phyloP scores from a whole-genome alignment of 2,329 filamentous ascomycete genomes.

The Aspergillus sp. region DNA sequence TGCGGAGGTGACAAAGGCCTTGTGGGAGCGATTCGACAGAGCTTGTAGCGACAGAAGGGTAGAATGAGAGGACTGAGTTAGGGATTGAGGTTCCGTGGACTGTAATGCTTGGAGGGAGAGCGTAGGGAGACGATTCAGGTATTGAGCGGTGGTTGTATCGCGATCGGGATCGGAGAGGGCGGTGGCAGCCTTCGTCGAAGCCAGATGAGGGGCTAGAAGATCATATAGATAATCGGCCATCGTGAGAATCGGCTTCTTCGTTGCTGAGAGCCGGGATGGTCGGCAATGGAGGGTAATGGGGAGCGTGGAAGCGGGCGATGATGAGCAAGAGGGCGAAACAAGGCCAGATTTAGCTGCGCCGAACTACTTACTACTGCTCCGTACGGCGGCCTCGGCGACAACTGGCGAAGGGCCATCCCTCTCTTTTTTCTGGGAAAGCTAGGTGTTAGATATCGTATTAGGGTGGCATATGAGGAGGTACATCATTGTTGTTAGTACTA shows the following conservation, averaged over 20 bases:
- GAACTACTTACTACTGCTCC: too few species aligned
- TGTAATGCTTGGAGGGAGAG: constrained; percentile 73
- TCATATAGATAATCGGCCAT: constrained; percentile 78
- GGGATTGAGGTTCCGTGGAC: constrained; percentile 72
- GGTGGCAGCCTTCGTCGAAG: constrained; percentile 36
- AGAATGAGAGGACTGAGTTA: constrained; percentile 80
- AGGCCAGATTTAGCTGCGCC: constrained; percentile 11
- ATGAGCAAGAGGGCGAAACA: constrained; percentile 5
- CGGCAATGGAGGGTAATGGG: neutral
- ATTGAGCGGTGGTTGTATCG: constrained; percentile 52
- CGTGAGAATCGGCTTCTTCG: neutral
- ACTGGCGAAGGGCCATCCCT: constrained; percentile 23
- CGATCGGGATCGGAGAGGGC: constrained; percentile 14
- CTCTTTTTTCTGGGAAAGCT: too few species aligned
- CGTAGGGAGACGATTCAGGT: constrained; percentile 75
- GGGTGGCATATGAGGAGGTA: neutral
- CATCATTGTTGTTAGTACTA: neutral
- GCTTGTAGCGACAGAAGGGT: constrained; percentile 80
- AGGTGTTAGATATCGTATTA: too few species aligned
- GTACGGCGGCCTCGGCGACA: constrained; percentile 34
- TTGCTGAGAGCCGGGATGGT: neutral
- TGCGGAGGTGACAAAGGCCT: constrained; percentile 77
- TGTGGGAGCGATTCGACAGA: constrained; percentile 86
- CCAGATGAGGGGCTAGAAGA: constrained; percentile 65
- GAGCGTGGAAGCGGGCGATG: neutral